phyloP scores from a whole-genome alignment of 2,329 filamentous ascomycete genomes.

The Paracoccidioides brasiliensis region DNA sequence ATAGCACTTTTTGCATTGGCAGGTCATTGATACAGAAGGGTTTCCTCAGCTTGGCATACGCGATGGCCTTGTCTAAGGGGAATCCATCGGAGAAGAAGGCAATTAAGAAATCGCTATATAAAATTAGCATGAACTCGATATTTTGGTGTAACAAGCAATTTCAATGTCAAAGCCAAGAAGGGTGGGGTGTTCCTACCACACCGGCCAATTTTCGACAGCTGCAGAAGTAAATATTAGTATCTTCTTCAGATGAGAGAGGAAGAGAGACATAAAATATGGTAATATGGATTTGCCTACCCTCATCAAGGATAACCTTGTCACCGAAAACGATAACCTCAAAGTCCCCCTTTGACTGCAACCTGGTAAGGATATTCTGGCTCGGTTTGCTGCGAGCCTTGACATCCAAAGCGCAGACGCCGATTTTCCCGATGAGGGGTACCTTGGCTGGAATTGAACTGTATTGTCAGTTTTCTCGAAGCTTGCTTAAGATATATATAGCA shows the following conservation, averaged over 20 bases:
- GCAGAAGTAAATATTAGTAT: slow-evolving; percentile 5
- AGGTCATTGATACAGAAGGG: slow-evolving; percentile 97
- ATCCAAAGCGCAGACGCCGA: slow-evolving; percentile 91
- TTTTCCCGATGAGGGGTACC: slow-evolving; percentile 43
- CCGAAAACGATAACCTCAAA: slow-evolving; percentile 98
- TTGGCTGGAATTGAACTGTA: slow-evolving; percentile 10
- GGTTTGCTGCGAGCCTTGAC: slow-evolving; percentile 94
- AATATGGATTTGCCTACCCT: slow-evolving; percentile 40
- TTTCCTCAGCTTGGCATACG: slow-evolving; percentile 82
- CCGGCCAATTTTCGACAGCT: slow-evolving; percentile 90
- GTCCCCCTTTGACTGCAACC: slow-evolving; percentile 76
- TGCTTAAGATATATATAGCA: neutral
- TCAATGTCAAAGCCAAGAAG: neutral
- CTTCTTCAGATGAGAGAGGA: neutral
- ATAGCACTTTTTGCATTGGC: slow-evolving; percentile 91
- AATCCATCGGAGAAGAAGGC: slow-evolving; percentile 98
- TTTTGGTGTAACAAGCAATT: neutral
- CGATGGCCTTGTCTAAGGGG: slow-evolving; percentile 89
- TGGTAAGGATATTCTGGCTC: slow-evolving; percentile 87
- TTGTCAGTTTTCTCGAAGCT: neutral
- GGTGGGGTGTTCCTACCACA: slow-evolving; percentile 45
- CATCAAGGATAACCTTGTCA: slow-evolving; percentile 95
- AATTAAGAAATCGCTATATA: slow-evolving; percentile 70
- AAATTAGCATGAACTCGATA: neutral
- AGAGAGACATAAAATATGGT: neutral